Base-by-base conservation (phyloP, 2,329 filamentous ascomycete species). In the Alternaria angustiovoidea region DNA sequence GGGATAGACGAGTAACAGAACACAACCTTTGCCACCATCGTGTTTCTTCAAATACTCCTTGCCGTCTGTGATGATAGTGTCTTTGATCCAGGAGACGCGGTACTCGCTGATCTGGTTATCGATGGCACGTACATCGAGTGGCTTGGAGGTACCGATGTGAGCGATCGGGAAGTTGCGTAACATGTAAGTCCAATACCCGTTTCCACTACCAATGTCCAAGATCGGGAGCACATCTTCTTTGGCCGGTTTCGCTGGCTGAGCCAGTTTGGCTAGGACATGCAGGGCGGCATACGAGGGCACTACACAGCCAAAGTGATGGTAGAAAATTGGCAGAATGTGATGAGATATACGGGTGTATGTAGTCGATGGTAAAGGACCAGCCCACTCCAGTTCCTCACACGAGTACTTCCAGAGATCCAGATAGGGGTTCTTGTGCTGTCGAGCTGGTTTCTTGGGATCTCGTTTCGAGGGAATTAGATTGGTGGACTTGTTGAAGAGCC, bases 291-390 rank as follows among this genome's bases (percentile, higher is more conserved):
- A 89, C 9, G 85, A 87, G 0, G 91, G 91, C 20, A 88, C 88
- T 1, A 86, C 86, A 78, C 90, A 93, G 51, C 90, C 90, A 75
- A 93, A 93, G 77, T 93, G 90, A 78, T 93, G 90, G 84, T 92
- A 93, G 56, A 92, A 83, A 18, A 93, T 81, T 2, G 90, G 90
- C 8, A 93, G 83, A 7, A 91, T 82, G 67, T 90, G 89, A 77
- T 93, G 91, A 51, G 85, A 86, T 60, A 82, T 84, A 53, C 81
- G 83, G 4, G 85, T 83, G 26, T 82, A 78, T 16, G 81, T 82
- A 3, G 88, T 86, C 36, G 79, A 78, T 14, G 80, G 76, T 71
- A 84, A 79, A 3, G 89, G 87, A 1, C 89, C 88, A 51, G 84
- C 84, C 88, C 89, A 90, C 77, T 89, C 86, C 7, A 93, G 81